phyloP scores from a whole-genome alignment of 805 yeast genomes.

The Clavispora fructus region DNA sequence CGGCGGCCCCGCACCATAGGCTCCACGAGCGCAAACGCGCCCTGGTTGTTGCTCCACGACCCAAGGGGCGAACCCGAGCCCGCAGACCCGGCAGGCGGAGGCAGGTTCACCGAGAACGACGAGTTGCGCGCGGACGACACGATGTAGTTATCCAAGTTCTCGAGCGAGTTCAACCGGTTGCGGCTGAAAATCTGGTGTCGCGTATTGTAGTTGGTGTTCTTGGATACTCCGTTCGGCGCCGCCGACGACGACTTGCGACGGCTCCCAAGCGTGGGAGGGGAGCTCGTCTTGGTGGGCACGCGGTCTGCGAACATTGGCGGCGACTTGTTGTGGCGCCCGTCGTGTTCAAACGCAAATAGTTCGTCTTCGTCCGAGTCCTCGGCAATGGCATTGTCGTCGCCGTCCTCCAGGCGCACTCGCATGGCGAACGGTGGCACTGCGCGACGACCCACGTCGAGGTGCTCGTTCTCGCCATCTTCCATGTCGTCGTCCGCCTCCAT shows the following conservation, averaged over 20 bases:
- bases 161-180: constrained; percentile 38
- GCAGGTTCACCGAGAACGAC: constrained; percentile 28
- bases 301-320: constrained; percentile 41
- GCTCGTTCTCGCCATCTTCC: constrained; percentile 13
- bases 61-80: constrained; percentile 22
- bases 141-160: constrained; percentile 38
- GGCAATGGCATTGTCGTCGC: constrained; percentile 36
- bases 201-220: constrained; percentile 17
- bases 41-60: constrained; percentile 16
- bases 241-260: constrained; percentile 29
- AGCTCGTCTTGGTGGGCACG: constrained; percentile 34
- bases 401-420: constrained; percentile 22
- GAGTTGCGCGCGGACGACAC: constrained; percentile 36
- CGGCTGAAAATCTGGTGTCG: constrained; percentile 31
- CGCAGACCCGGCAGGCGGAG: constrained; percentile 23
- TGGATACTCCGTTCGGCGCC: constrained; percentile 10
- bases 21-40: constrained; percentile 15
- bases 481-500: constrained; percentile 28
- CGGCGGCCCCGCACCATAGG: constrained; percentile 20
- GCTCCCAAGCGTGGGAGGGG: constrained; percentile 28
- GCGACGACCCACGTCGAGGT: constrained; percentile 19
- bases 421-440: constrained; percentile 2
- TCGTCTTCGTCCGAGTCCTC: constrained; percentile 20
- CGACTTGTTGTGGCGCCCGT: constrained; percentile 15
- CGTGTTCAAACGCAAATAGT: constrained; percentile 26